Percentiles rank a stretch among this genome's conserved stretches.
These are phyloP conservation scores for Ophiocordyceps robertsii DNA, from an alignment of 2,329 filamentous ascomycete species.

Conservation along the genomic window DNA sequence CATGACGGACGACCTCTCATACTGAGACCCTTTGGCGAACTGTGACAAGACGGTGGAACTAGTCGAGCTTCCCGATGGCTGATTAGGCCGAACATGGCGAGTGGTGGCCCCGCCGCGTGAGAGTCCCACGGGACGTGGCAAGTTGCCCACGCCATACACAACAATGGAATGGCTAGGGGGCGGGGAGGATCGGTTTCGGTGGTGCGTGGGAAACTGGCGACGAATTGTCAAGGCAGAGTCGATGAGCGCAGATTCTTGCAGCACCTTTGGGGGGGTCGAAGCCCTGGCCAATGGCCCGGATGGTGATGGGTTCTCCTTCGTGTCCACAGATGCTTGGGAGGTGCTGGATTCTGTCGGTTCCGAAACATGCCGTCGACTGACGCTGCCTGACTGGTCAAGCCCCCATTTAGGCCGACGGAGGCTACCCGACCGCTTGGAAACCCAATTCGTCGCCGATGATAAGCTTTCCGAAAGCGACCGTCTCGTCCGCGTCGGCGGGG, in stretches of 20 bases:
- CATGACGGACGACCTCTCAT: slow-evolving; percentile 40
- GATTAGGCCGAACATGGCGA: slow-evolving; percentile 23
- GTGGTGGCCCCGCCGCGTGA: slow-evolving; percentile 21
- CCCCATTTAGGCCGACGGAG: slow-evolving; percentile 40
- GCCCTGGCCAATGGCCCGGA: slow-evolving; percentile 1
- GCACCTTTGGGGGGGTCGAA: slow-evolving; percentile 3
- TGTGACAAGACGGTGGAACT: slow-evolving; percentile 29
- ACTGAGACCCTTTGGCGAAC: slow-evolving; percentile 13
- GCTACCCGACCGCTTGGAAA: slow-evolving; percentile 39
- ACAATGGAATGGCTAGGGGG: slow-evolving; percentile 27
- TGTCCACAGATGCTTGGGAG: slow-evolving; percentile 13
- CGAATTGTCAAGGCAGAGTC: slow-evolving; percentile 8
- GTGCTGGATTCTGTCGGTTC: slow-evolving; percentile 26
- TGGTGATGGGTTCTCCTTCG: neutral
- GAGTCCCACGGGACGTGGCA: slow-evolving; percentile 19
- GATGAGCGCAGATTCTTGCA: slow-evolving; percentile 5
- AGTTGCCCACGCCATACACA: slow-evolving; percentile 37
- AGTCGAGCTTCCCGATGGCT: slow-evolving; percentile 27
- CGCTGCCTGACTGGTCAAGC: slow-evolving; percentile 22
- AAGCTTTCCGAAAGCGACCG: slow-evolving; percentile 49
- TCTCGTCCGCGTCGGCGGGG: slow-evolving; percentile 30
- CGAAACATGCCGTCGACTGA: slow-evolving; percentile 38
- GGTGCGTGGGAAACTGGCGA: slow-evolving; percentile 13
- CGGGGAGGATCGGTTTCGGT: slow-evolving; percentile 39
- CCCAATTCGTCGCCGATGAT: slow-evolving; percentile 41